Base-by-base conservation (phyloP, 176 grass and related monocot genomes). In the Panicum miliaceum region DNA sequence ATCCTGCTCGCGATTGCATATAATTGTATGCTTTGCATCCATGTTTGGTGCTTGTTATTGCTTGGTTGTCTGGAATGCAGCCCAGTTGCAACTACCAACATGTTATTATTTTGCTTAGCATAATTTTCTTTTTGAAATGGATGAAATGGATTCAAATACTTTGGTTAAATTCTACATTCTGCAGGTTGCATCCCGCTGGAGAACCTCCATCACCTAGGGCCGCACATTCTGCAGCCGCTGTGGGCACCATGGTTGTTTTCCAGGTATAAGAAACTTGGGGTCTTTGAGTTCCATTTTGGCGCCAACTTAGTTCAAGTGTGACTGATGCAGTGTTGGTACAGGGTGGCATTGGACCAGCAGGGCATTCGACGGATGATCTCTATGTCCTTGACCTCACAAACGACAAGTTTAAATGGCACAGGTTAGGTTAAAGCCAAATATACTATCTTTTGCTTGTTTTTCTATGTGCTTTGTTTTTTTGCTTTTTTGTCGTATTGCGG, bases 381-480 rank as follows among this genome's bases (percentile, higher is more conserved):
- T 96, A 92, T 51, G 96, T 96, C 64, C 89, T 99, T 83, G 96
- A 99, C 88, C 84, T 99, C 40, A 99, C 96, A 79, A 99, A 99
- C 35, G 93, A 99, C 80, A 99, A 96, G 81, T 99, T 96, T 76
- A 99, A 96, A 81, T 99, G 96, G 96, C 96, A 99, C 77, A 95
- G 96, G 96, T 98, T 81, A 90, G 91, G 85, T 92, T 80, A 90
- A 80, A 16, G 56, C 12, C 10, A 38, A 53, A 82, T 3, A 57
- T 61, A 51, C 23, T 50, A 26, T 79, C 75, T 85, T 85, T 36
- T 81, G 63, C 63, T 80, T 81, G 41, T 27, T 76, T 88, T 43
- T 12, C 56, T 15, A 42, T 11, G 11, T 7, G 5, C 66, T 61
- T 60, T 77, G 38, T 52, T 12, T 72, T 84, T 73, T 26, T 16